phyloP scores from a whole-genome alignment of 495 filamentous ascomycete species.

The Aspergillus baeticus region DNA sequence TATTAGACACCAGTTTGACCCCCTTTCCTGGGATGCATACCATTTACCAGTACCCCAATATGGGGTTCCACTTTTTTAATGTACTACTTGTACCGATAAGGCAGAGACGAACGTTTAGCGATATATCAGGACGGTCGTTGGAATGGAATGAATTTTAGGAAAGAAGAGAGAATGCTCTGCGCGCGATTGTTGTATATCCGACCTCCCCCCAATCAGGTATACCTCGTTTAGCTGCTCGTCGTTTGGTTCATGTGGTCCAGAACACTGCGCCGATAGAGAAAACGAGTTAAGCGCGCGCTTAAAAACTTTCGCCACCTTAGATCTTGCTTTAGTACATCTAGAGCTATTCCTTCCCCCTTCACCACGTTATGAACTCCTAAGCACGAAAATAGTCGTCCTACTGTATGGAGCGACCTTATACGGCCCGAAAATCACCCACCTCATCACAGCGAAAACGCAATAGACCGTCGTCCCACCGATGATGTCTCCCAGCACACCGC shows the following conservation, averaged over 20 bases:
- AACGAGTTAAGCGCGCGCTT: conserved; percentile 20
- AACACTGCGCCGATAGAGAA: not conserved
- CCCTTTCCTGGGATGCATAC: conserved; percentile 3
- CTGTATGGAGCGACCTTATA: not conserved
- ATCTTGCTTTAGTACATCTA: conserved; percentile 20
- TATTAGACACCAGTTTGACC: not conserved
- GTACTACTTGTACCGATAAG: conserved; percentile 42
- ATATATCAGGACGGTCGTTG: conserved; percentile 21
- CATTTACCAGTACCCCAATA: not conserved
- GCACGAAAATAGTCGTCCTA: not conserved
- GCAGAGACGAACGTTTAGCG: conserved; percentile 25
- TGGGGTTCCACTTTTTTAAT: conserved; percentile 17
- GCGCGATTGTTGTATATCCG: conserved; percentile 38
- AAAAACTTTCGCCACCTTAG: conserved; percentile 18
- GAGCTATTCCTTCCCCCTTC: conserved; percentile 9
- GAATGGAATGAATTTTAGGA: conserved; percentile 26
- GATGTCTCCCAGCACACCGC: conserved; percentile 16
- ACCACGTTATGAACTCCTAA: not conserved
- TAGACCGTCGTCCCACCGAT: not conserved
- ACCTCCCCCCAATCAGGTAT: no score
- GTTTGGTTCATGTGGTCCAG: no score
- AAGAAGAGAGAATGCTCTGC: conserved; percentile 20
- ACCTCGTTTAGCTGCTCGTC: no score
- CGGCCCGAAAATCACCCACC: no score
- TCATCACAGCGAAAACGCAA: not conserved